These are phyloP conservation scores for Fusarium sp. DNA, from an alignment of 2,329 filamentous ascomycete species.

Conservation along the genomic window DNA sequence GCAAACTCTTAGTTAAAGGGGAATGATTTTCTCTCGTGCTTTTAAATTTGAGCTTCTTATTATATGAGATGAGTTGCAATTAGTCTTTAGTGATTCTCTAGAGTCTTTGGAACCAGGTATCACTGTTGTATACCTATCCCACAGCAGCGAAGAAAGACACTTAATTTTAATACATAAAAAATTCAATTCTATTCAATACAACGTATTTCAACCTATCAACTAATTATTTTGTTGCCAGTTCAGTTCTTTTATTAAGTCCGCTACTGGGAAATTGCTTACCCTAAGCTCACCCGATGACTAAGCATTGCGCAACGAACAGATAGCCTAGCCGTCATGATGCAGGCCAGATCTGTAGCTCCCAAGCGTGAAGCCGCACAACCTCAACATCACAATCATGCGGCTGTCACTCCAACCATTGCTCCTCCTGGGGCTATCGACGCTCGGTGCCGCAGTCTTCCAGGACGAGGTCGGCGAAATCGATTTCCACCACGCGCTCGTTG, in stretches of 20 bases:
- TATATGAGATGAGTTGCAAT: too few relatives aligned
- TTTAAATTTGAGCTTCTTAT: too few relatives aligned
- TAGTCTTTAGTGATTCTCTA: too few relatives aligned
- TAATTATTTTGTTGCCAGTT: not conserved
- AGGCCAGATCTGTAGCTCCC: slow-evolving; percentile 36
- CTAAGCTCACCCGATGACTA: slow-evolving; percentile 36
- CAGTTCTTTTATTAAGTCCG: not conserved
- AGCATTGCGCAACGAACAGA: slow-evolving; percentile 42
- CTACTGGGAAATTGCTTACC: slow-evolving; percentile 1
- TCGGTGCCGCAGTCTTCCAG: slow-evolving; percentile 76
- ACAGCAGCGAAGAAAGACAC: too few relatives aligned
- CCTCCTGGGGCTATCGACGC: slow-evolving; percentile 53
- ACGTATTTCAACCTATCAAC: too few relatives aligned
- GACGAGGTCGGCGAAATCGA: slow-evolving; percentile 94
- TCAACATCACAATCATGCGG: slow-evolving; percentile 48
- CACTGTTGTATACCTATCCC: too few relatives aligned
- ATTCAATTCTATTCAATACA: not conserved
- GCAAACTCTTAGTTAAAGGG: not conserved
- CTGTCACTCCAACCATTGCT: slow-evolving; percentile 51
- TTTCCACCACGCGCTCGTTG: slow-evolving; percentile 91
- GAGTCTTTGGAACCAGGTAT: too few relatives aligned
- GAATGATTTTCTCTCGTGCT: not conserved
- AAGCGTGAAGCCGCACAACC: slow-evolving; percentile 42
- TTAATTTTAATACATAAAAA: too few relatives aligned
- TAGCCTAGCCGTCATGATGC: slow-evolving; percentile 41